Evolutionary conservation across 805 yeast species (phyloP).

Genomic region (Diddensiella transvaalensis): DNA sequence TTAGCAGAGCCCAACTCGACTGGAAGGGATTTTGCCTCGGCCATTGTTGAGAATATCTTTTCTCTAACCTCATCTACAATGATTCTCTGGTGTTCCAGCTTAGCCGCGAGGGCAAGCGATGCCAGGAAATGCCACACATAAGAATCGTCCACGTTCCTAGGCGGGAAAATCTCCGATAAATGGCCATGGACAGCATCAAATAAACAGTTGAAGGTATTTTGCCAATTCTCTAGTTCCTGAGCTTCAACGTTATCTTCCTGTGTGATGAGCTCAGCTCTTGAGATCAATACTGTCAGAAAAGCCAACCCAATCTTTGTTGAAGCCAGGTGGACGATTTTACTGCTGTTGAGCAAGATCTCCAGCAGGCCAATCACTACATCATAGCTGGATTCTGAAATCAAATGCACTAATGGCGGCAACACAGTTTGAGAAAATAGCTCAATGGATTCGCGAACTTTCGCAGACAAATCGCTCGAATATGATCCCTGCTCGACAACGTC

Average conservation of each 20-base stretch:
- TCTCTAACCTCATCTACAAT: conserved; percentile 93
- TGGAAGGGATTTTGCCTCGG: conserved; percentile 57
- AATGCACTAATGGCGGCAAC: conserved; percentile 77
- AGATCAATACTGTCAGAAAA: conserved; percentile 80
- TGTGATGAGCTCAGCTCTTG: conserved; percentile 86
- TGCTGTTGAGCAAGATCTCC: conserved; percentile 64
- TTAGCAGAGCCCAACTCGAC: conserved; percentile 52
- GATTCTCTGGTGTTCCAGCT: conserved; percentile 80
- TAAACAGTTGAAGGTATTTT: conserved; percentile 71
- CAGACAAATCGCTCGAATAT: conserved; percentile 54
- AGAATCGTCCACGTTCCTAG: conserved; percentile 58
- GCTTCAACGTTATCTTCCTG: conserved; percentile 62
- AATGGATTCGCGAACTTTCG: conserved; percentile 52
- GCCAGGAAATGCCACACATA: conserved; percentile 98
- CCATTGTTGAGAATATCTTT: conserved; percentile 85
- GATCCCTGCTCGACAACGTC: conserved; percentile 77
- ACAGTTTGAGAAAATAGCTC: conserved; percentile 78
- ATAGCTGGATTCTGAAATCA: conserved; percentile 76
- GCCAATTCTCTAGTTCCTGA: conserved; percentile 63
- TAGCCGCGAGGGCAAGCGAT: conserved; percentile 86
- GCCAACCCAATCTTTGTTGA: conserved; percentile 79
- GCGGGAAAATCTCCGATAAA: conserved; percentile 77
- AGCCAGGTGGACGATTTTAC: conserved; percentile 53
- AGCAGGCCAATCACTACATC: conserved; percentile 75
- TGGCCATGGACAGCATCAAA: conserved; percentile 78